These are phyloP conservation scores for Thielaviopsis populi DNA, from an alignment of 2,329 filamentous ascomycete genomes.

Conservation along the genomic window DNA sequence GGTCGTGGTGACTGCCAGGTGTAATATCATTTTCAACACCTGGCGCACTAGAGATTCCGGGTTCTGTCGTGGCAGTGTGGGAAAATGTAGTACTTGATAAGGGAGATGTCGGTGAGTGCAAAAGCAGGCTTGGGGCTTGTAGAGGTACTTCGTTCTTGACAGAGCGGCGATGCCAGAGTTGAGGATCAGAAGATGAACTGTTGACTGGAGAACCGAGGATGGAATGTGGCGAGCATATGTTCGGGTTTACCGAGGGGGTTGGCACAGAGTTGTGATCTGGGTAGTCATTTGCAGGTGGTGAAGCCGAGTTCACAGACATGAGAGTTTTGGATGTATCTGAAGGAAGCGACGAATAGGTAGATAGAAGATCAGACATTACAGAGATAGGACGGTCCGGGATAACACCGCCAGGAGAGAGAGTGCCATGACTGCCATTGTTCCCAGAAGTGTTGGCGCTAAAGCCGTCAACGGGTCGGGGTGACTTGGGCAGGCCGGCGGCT, in stretches of 20 bases:
- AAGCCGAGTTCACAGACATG: constrained; percentile 3
- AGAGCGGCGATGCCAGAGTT: constrained; percentile 37
- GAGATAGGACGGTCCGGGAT: constrained; percentile 13
- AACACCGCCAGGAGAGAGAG: constrained; percentile 20
- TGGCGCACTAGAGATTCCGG: no score
- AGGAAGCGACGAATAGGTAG: constrained; percentile 20
- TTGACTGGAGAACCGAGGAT: constrained; percentile 2
- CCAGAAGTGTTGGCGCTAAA: background rate
- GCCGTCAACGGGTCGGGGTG: background rate
- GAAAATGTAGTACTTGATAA: background rate
- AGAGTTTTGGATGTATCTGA: constrained; percentile 19
- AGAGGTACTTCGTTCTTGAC: constrained; percentile 33
- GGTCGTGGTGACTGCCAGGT: no score
- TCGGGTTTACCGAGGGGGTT: background rate
- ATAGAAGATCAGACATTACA: constrained; percentile 17
- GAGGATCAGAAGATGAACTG: constrained; percentile 17
- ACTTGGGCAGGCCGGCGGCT: background rate
- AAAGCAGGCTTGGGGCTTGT: constrained; percentile 31
- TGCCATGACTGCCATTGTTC: constrained; percentile 17
- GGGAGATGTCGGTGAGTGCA: background rate
- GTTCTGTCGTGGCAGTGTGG: background rate
- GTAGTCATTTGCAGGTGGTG: background rate
- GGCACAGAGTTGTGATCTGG: background rate
- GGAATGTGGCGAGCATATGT: background rate
- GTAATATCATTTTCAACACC: no score